Evolutionary conservation across 108 stramenopile genomes (phyloP).

Genomic region (Phaeodactylum tricornutum): DNA sequence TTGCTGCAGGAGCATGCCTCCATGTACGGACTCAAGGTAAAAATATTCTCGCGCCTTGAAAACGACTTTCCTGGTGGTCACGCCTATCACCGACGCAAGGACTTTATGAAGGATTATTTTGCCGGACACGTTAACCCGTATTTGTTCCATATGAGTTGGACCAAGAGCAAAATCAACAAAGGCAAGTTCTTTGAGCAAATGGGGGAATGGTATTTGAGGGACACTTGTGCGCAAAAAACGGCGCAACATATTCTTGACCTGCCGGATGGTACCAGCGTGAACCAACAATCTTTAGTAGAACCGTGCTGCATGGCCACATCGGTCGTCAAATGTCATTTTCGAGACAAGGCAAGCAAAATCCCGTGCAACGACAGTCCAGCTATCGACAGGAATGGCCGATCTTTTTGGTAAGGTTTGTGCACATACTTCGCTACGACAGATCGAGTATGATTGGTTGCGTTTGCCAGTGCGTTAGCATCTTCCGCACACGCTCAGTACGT

Average conservation of each 20-base stretch:
- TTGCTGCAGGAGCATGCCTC: conserved; percentile 58
- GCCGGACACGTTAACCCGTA: conserved; percentile 5
- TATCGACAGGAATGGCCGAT: conserved; percentile 33
- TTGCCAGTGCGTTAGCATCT: conserved; percentile 11
- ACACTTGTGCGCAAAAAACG: conserved; percentile 21
- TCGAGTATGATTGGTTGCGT: too few relatives aligned
- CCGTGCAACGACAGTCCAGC: conserved; percentile 51
- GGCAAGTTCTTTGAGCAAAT: conserved; percentile 49
- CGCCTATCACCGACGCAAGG: conserved; percentile 14
- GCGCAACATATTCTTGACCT: conserved; percentile 9
- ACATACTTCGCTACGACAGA: too few relatives aligned
- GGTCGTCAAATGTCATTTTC: conserved; percentile 52
- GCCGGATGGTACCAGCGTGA: too few relatives aligned
- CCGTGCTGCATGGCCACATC: conserved; percentile 62
- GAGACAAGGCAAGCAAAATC: conserved; percentile 66
- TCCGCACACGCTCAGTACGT: conserved; percentile 42
- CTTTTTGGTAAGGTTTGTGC: conserved; percentile 57
- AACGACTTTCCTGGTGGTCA: conserved; percentile 23
- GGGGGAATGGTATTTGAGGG: conserved; percentile 64
- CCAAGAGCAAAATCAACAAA: conserved; percentile 69
- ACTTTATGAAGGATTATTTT: conserved; percentile 14
- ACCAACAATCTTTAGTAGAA: too few relatives aligned
- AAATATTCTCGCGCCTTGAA: conserved; percentile 29
- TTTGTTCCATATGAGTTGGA: conserved; percentile 50
- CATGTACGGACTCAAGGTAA: conserved; percentile 54